Base-by-base conservation (phyloP, 768 basidiomycete genomes). In the Nidularia sp. region DNA sequence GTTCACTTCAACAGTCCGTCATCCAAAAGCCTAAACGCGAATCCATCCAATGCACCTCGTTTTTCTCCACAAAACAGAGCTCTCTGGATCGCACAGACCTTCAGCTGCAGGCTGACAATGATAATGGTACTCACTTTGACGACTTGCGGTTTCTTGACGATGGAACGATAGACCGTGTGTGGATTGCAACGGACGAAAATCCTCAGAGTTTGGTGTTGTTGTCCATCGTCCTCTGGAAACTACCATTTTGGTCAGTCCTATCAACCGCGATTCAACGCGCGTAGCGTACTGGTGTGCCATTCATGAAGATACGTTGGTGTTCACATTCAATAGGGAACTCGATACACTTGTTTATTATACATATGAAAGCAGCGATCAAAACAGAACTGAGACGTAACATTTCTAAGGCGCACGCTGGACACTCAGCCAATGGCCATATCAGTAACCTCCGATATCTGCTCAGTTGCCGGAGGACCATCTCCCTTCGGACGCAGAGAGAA, bases 401-500 rank as follows among this genome's bases (percentile, higher is more conserved):
- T 29, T 29, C 25, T 29, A 29, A 29, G 25, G 25, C 4, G 13
- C 44, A 45, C 3, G 44, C 9, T 3, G 44, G n/a, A 6, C 44
- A 29, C 25, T 73, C 57, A 79, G 55, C 76, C 74, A 45, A 78
- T 76, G 32, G 74, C 67, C 78, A 79, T 78, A 54, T 75, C 73
- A 7, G 71, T 67, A 22, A 71, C 66, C 25, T 79, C 74, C 44
- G 66, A 61, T 15, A 79, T 62, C 48, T 61, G 62, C 42, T 66
- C 55, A 6, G 63, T 55, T 9, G 55, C 7, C 47, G 52, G n/a
- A 32, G 29, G 22, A 51, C 46, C 54, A 48, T 15, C 56, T 57
- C 53, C 53, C 53, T 66, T 70, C 9, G 76, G 80, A 10, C 76
- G 72, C 69, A 74, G 75, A 8, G 90, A 92, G 64, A 98, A 97